These are phyloP conservation scores for Neurospora africana DNA, from an alignment of 495 filamentous ascomycete genomes.

Conservation along the genomic window DNA sequence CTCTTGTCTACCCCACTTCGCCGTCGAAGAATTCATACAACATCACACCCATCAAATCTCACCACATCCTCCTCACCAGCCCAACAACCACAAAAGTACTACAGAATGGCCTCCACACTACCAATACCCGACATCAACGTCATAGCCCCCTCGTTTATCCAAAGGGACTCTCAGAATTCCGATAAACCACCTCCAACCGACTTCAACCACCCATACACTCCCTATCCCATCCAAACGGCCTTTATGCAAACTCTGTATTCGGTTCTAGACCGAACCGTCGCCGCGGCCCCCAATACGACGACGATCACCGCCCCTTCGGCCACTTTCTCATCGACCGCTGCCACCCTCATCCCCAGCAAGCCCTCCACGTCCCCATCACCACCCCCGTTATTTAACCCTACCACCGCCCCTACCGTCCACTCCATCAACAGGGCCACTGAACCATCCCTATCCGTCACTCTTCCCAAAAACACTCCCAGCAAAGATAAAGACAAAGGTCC, in stretches of 20 bases:
- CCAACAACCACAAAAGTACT: neutral
- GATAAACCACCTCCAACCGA: constrained; percentile 21
- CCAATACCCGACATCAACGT: neutral
- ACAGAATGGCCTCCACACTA: neutral
- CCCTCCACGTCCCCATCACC: neutral
- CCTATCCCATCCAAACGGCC: constrained; percentile 79
- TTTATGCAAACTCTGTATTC: constrained; percentile 86
- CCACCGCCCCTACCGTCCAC: neutral
- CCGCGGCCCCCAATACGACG: neutral
- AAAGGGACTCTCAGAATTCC: neutral
- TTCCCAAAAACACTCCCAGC: neutral
- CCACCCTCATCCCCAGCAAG: neutral
- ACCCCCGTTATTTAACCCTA: neutral
- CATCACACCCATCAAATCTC: neutral
- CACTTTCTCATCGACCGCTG: neutral
- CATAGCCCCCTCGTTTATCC: neutral
- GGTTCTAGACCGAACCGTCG: constrained; percentile 47
- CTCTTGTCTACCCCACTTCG: neutral
- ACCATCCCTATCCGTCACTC: neutral
- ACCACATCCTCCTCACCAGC: neutral
- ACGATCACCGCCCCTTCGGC: neutral
- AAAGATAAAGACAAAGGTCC: neutral
- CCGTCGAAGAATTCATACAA: neutral
- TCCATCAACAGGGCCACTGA: neutral
- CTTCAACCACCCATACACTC: constrained; percentile 88